Evolutionary conservation across 164 flowering plant species (phyloP), one percentile per base, ranked within the genome.

Genomic region (Vitis riparia): DNA sequence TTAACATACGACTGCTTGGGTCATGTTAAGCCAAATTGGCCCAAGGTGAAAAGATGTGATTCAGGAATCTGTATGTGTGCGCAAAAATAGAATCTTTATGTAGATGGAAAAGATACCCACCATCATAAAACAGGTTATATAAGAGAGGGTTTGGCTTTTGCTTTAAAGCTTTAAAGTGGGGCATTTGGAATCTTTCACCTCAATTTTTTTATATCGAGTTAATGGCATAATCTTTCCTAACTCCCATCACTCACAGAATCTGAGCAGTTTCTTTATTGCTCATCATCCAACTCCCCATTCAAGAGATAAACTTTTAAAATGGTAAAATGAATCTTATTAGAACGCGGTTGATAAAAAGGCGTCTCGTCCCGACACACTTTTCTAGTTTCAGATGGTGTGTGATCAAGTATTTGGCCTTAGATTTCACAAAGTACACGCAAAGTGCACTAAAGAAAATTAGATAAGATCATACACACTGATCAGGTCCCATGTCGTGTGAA

Each of bases 271-370:
- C 17, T 47, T 62, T n/a, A 6, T n/a, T 59, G 30, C 23, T n/a
- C 44, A 29, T 44, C 59, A 63, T 51, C 0, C 16, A 56, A 48
- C 11, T 63, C 47, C 44, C 27, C 48, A 60, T 47, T 16, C 53
- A 48, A 23, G 52, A 60, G 69, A 62, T 55, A 66, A 32, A 55
- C 51, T 27, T 70, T 58, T 67, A 62, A 57, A 64, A 59, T 52
- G 16, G 67, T 55, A 30, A 59, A 60, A 55, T 65, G 73, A 59
- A 75, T 74, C 68, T 62, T 53, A 63, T 73, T 68, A 55, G 75
- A 59, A 47, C 27, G 44, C 44, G 2, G 44, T 32, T 32, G 44
- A 32, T 32, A 6, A 32, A 32, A 32, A 32, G 44, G 44, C 44
- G 2, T 32, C 5, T 32, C 5, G 44, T 32, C 44, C 44, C 7